These are phyloP conservation scores for Amanita pallidorosea DNA, from an alignment of 768 basidiomycete genomes.

Conservation along the genomic window DNA sequence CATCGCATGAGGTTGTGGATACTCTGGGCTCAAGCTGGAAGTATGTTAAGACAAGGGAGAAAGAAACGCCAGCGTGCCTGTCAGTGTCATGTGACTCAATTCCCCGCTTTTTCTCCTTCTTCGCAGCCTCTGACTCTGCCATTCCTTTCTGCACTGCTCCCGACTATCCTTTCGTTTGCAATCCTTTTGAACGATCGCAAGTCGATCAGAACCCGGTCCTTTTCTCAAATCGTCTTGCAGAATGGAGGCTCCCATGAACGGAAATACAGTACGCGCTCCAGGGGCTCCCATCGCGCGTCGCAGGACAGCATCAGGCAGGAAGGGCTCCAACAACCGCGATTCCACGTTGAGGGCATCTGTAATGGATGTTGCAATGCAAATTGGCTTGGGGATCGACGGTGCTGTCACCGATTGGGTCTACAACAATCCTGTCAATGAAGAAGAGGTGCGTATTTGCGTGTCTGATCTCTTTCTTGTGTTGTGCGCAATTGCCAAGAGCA, in stretches of 20 bases:
- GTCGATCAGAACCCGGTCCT: background rate
- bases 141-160: too few species aligned
- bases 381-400: conserved; percentile 49
- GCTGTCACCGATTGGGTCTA: conserved; percentile 67
- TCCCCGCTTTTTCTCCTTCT: too few species aligned
- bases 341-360: conserved; percentile 63
- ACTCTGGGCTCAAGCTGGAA: too few species aligned
- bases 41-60: too few species aligned
- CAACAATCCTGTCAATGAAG: conserved; percentile 45
- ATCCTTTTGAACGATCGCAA: background rate
- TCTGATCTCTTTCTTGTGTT: background rate
- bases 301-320: background rate
- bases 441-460: conserved; percentile 24
- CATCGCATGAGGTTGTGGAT: too few species aligned
- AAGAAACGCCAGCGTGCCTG: too few species aligned
- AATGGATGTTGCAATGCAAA: conserved; percentile 59
- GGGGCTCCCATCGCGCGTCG: conserved; percentile 3
- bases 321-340: conserved; percentile 23
- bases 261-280: conserved; percentile 4
- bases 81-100: too few species aligned
- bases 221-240: background rate
- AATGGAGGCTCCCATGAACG: background rate
- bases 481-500: background rate
- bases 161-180: background rate
- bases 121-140: too few species aligned